A percentile compares a stretch with the other conserved stretches of the same genome.
phyloP scores from a whole-genome alignment of 768 basidiomycete genomes.

The Amanita jacksonii region DNA sequence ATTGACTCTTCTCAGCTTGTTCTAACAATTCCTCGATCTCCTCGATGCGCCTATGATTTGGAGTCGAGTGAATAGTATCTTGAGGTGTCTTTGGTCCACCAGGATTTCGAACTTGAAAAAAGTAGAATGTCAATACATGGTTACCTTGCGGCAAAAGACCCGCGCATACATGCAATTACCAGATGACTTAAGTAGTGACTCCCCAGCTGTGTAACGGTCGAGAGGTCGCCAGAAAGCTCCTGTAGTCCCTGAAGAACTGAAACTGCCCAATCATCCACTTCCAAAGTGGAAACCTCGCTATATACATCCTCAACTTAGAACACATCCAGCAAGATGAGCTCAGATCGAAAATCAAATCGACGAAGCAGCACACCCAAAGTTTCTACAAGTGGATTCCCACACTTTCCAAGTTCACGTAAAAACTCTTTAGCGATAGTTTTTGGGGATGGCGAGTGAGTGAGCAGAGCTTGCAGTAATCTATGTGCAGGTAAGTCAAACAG shows the following conservation, averaged over 20 bases:
- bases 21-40: background rate
- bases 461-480: background rate
- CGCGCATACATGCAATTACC: background rate
- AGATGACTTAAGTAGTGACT: slow-evolving; percentile 2
- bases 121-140: background rate
- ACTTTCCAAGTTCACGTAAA: background rate
- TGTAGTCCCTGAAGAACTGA: background rate
- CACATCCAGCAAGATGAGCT: background rate
- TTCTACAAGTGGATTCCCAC: background rate
- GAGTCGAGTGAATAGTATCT: background rate
- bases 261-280: background rate
- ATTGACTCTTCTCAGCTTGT: background rate
- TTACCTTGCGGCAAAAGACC: slow-evolving; percentile 1
- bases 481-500: background rate
- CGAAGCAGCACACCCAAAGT: background rate
- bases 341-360: background rate
- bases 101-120: slow-evolving; percentile 1
- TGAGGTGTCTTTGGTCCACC: background rate
- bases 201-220: slow-evolving; percentile 1
- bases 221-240: background rate
- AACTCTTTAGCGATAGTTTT: background rate
- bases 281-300: background rate
- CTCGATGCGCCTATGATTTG: background rate
- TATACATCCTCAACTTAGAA: background rate
- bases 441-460: background rate